Percentiles rank a stretch among this genome's conserved stretches.
Conservation (phyloP, 768 basidiomycete genomes). For the Leccinum boreale region DNA sequence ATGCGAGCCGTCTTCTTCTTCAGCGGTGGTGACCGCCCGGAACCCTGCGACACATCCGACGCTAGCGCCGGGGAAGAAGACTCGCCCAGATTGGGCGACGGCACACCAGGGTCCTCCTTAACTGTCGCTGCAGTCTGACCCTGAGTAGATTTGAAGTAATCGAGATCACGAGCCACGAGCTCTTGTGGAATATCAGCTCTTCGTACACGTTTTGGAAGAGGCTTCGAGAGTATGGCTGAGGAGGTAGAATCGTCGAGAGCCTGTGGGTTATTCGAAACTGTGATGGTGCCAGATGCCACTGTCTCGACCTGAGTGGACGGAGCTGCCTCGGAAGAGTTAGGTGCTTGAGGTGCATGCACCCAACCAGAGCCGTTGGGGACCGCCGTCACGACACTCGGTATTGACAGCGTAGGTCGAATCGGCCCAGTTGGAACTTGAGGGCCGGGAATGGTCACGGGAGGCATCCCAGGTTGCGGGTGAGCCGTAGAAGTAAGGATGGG, state of each 20-base stretch:
- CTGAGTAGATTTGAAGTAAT: slow-evolving; percentile 27
- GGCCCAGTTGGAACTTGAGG: not conserved
- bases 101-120: not conserved
- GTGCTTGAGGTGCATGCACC: not conserved
- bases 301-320: not conserved
- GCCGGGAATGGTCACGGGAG: not conserved
- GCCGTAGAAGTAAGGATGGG: not conserved
- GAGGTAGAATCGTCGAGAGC: not conserved
- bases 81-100: not conserved
- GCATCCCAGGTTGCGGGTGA: not conserved
- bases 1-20: slow-evolving; percentile 27
- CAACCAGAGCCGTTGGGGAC: not conserved
- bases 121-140: not conserved
- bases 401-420: not conserved
- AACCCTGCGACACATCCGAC: not conserved
- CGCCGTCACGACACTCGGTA: not conserved
- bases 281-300: not conserved
- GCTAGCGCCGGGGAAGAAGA: not conserved
- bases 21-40: not conserved
- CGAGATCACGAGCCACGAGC: slow-evolving; percentile 28
- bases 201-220: slow-evolving; percentile 26
- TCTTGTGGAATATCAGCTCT: slow-evolving; percentile 21
- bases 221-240: slow-evolving; percentile 10
- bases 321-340: not conserved
- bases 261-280: not conserved